phyloP scores from a whole-genome alignment of 352 stramenopile species.

The Globisporangium alternatum region DNA sequence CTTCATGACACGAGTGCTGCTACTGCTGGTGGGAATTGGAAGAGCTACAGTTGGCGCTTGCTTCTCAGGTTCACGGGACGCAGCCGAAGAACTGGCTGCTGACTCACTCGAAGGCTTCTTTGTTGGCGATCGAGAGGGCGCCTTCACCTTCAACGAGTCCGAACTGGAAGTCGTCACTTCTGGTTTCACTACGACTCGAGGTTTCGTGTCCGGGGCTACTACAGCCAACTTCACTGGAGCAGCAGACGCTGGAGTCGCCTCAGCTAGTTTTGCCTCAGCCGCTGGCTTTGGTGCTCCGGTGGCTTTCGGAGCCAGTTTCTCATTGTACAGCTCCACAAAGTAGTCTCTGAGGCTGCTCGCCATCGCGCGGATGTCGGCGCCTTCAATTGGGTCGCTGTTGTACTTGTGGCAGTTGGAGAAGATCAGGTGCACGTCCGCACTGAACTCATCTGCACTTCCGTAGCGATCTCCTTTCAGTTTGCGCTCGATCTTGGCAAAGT shows the following conservation, averaged over 20 bases:
- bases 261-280: not conserved
- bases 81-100: constrained; percentile 14
- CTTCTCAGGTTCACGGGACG: not conserved
- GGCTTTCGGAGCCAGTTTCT: constrained; percentile 44
- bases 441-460: constrained; percentile 72
- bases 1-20: constrained; percentile 5
- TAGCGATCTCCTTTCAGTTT: constrained; percentile 87
- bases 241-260: not conserved
- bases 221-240: constrained; percentile 1
- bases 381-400: constrained; percentile 84
- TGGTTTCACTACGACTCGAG: not conserved
- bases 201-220: not conserved
- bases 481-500: constrained; percentile 86
- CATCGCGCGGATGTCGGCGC: constrained; percentile 85
- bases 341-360: constrained; percentile 77
- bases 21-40: not conserved
- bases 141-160: constrained; percentile 2
- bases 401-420: constrained; percentile 90
- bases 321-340: constrained; percentile 74
- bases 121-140: constrained; percentile 10
- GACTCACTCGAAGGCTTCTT: constrained; percentile 31
- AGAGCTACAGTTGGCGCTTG: not conserved
- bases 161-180: not conserved
- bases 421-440: constrained; percentile 82
- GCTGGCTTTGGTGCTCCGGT: constrained; percentile 16